Evolutionary conservation across 108 stramenopile species (phyloP).

Genomic region (Nitzschia inconspicua): DNA sequence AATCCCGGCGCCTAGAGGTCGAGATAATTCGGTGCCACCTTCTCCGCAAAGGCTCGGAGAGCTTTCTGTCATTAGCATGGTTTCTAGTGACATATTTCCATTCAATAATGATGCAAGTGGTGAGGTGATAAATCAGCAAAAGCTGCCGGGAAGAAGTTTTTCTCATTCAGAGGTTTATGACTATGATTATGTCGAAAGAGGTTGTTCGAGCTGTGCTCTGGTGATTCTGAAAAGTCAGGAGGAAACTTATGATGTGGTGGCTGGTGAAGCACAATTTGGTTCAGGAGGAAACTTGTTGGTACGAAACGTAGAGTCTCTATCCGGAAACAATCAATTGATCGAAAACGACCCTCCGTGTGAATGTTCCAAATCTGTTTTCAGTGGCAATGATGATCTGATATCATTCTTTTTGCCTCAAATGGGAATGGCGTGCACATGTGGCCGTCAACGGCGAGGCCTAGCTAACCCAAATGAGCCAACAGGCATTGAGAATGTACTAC

Average conservation of each 20-base stretch:
- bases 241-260: conserved; percentile 17
- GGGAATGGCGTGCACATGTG: conserved; percentile 72
- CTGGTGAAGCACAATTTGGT: conserved; percentile 5
- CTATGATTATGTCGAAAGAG: background rate
- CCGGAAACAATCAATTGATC: background rate
- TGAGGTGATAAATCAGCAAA: no score
- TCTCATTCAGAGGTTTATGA: no score
- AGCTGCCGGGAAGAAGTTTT: no score
- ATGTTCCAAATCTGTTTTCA: conserved; percentile 55
- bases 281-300: background rate
- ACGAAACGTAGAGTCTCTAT: background rate
- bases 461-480: conserved; percentile 55
- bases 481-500: conserved; percentile 54
- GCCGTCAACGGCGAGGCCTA: conserved; percentile 7
- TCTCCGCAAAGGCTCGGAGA: no score
- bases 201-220: conserved; percentile 21
- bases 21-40: no score
- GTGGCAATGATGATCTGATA: conserved; percentile 59
- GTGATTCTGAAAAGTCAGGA: conserved; percentile 22
- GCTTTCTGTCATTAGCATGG: no score
- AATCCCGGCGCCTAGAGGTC: no score
- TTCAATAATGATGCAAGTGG: no score
- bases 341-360: conserved; percentile 22
- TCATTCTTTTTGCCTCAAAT: conserved; percentile 76
- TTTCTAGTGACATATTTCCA: no score